phyloP scores from a whole-genome alignment of 2,329 filamentous ascomycete species.

The Knufia petricola region DNA sequence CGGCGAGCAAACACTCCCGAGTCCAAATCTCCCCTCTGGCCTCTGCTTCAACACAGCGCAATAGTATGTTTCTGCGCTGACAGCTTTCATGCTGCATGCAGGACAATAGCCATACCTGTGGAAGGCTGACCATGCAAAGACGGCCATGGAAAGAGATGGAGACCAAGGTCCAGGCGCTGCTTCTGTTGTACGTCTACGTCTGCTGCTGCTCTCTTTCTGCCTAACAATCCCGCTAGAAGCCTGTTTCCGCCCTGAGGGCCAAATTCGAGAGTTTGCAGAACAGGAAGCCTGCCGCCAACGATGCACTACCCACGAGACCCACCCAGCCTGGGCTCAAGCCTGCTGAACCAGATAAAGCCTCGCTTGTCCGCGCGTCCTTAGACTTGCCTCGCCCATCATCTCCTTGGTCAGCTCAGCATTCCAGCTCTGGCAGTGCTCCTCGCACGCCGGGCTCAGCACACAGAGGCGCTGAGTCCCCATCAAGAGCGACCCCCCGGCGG shows the following conservation, averaged over 20 bases:
- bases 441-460: conserved; percentile 22
- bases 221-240: conserved; percentile 23
- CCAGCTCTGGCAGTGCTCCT: conserved; percentile 18
- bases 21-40: too few species aligned
- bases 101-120: neutral
- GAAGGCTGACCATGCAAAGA: conserved; percentile 10
- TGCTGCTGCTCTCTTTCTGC: neutral
- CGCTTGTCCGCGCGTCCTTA: conserved; percentile 30
- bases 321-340: conserved; percentile 16
- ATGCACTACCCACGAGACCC: conserved; percentile 18
- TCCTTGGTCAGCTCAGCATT: conserved; percentile 29
- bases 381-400: conserved; percentile 34
- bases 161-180: conserved; percentile 13
- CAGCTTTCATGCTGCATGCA: neutral
- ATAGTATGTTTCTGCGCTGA: neutral
- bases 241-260: conserved; percentile 40
- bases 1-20: too few species aligned
- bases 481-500: conserved; percentile 50
- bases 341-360: conserved; percentile 26
- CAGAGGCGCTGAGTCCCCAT: conserved; percentile 37
- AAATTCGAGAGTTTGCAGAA: conserved; percentile 41
- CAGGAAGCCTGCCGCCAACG: conserved; percentile 10
- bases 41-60: too few species aligned
- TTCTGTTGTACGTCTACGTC: conserved; percentile 1
- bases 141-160: conserved; percentile 14